Evolutionary conservation across 2,329 filamentous ascomycete species (phyloP), one percentile per base, ranked within the genome.

Genomic region (Aspergillus chevalieri): DNA sequence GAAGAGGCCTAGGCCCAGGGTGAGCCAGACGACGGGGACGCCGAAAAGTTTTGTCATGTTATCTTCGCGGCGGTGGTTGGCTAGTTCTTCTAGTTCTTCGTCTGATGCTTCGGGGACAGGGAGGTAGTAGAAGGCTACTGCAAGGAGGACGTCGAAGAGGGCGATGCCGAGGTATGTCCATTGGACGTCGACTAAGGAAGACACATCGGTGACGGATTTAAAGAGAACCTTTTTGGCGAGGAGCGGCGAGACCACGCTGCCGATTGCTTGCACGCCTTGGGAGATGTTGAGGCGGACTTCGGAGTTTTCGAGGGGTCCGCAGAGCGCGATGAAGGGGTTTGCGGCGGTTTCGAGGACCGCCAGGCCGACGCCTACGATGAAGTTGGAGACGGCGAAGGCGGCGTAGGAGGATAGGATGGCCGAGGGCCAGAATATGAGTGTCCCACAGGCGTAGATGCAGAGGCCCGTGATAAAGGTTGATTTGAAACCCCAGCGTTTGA

Each of bases 91-190:
- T 3, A 85, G 67, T 53, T 84, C 80, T 14, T 76, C 73, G 56
- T 83, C 80, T 1, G 79, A 79, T 2, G 80, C 81, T 65, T 84
- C 81, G 0, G 82, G 81, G 1, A 85, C 69, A 2, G 80, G 81
- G 1, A 83, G 66, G 55, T 84, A 84, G 60, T 79, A 82, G 62
- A 82, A 84, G 2, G 74, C 72, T 8, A 83, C 70, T 1, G 81
- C 81, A 10, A 85, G 69, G 3, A 77, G 64, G 43, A 83, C 72
- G 24, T 78, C 81, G 57, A 83, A 82, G 10, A 84, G 71, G 1
- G 80, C 75, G 49, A 85, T 83, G 6, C 79, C 82, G 2, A 84
- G 75, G 52, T 85, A 85, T 0, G 81, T 77, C 80, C 81, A 85
- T 60, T 85, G 82, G 1, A 83, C 80, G 48, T 81, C 74, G 49